Evolutionary conservation across 2,329 filamentous ascomycete species (phyloP).

Genomic region (Tolypocladium inflatum): DNA sequence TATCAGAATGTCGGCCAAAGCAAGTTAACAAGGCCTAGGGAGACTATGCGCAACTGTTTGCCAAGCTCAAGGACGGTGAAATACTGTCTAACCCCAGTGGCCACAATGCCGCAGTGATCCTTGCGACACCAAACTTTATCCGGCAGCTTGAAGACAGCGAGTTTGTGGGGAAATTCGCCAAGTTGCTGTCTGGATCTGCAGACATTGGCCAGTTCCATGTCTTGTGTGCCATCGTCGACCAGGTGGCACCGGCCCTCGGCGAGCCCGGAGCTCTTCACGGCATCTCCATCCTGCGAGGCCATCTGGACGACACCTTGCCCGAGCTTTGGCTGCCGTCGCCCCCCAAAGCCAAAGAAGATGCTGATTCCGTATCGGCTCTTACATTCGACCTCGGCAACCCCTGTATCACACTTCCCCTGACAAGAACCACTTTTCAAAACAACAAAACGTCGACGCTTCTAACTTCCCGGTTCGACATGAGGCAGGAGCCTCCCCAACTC

Average conservation of each 20-base stretch:
- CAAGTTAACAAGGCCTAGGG: conserved; percentile 1
- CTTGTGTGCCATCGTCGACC: conserved; percentile 47
- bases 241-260: conserved; percentile 29
- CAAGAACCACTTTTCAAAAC: conserved; percentile 71
- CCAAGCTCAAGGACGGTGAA: conserved; percentile 11
- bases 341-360: conserved; percentile 16
- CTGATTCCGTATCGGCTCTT: conserved; percentile 29
- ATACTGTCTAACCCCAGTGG: conserved; percentile 16
- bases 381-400: conserved; percentile 27
- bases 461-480: conserved; percentile 21
- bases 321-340: conserved; percentile 29
- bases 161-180: conserved; percentile 32
- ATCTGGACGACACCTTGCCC: conserved; percentile 30
- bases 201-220: conserved; percentile 33
- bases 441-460: conserved; percentile 51
- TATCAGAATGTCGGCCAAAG: background rate
- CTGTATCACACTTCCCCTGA: conserved; percentile 51
- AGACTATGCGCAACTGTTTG: conserved; percentile 9
- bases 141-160: conserved; percentile 33
- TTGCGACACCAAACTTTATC: conserved; percentile 40
- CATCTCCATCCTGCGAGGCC: conserved; percentile 42
- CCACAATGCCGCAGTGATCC: conserved; percentile 35
- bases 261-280: conserved; percentile 27
- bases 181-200: conserved; percentile 33
- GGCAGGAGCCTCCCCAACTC: conserved; percentile 10